Evolutionary conservation across 2,329 filamentous ascomycete species (phyloP).

Genomic region (Cladosporium cucumerinum): DNA sequence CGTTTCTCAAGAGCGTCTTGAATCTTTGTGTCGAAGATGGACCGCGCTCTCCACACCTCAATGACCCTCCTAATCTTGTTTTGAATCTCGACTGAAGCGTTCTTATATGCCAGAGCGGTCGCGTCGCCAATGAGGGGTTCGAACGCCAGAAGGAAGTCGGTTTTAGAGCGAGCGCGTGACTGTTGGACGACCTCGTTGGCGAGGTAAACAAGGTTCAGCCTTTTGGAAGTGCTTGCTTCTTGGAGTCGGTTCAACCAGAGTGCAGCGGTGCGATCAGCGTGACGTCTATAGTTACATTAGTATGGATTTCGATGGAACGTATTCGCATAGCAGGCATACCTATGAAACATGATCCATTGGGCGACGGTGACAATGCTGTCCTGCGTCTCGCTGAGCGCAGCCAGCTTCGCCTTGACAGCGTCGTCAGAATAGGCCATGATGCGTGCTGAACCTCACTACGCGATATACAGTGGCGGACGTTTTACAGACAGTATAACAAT

Average conservation of each 20-base stretch:
- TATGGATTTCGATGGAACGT: neutral
- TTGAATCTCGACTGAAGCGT: conserved; percentile 80
- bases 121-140: conserved; percentile 89
- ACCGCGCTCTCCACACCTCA: conserved; percentile 86
- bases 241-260: conserved; percentile 89
- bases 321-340: conserved; percentile 53
- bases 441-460: neutral
- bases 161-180: conserved; percentile 85
- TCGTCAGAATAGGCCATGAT: conserved; percentile 93
- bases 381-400: conserved; percentile 92
- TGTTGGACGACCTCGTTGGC: conserved; percentile 98
- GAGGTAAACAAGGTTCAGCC: conserved; percentile 87
- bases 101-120: conserved; percentile 85
- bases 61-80: conserved; percentile 82
- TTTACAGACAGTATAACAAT: neutral
- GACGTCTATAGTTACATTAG: conserved; percentile 57
- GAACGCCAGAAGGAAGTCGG: conserved; percentile 89
- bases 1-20: conserved; percentile 76
- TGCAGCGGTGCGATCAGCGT: conserved; percentile 86
- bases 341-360: conserved; percentile 99
- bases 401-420: conserved; percentile 89
- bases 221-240: conserved; percentile 81
- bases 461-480: neutral
- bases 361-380: conserved; percentile 95
- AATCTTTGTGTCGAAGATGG: conserved; percentile 78